Conservation (phyloP, 495 filamentous ascomycete genomes). For the Corynascus novoguineensis region DNA sequence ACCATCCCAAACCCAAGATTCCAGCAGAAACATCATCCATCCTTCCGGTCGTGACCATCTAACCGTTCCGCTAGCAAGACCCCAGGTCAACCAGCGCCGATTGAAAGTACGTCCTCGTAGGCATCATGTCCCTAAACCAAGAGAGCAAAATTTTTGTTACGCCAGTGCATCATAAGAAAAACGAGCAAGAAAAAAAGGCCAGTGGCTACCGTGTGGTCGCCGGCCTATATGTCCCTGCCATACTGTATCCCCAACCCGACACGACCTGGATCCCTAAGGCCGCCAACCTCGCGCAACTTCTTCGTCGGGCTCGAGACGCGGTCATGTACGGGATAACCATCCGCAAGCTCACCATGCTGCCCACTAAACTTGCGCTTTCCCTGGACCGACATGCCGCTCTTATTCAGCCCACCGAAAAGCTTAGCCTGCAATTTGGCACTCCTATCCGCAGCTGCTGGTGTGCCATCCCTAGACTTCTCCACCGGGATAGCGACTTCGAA, state of each 20-base stretch:
- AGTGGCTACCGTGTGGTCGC: neutral
- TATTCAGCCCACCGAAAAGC: slow-evolving; percentile 62
- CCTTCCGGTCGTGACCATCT: neutral
- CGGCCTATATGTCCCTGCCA: slow-evolving; percentile 25
- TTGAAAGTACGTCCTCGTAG: neutral
- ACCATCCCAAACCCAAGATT: neutral
- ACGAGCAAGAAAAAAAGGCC: neutral
- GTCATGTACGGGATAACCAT: slow-evolving; percentile 30
- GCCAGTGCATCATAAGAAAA: neutral
- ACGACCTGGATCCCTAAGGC: slow-evolving; percentile 27
- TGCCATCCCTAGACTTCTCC: slow-evolving; percentile 37
- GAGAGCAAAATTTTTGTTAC: neutral
- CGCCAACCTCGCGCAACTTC: slow-evolving; percentile 51
- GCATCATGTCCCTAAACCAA: neutral
- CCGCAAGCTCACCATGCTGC: slow-evolving; percentile 32
- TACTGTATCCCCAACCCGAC: slow-evolving; percentile 64
- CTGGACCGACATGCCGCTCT: slow-evolving; percentile 36
- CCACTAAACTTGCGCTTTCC: slow-evolving; percentile 58
- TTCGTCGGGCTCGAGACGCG: slow-evolving; percentile 46
- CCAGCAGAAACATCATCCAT: neutral
- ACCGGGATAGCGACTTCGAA: slow-evolving; percentile 44
- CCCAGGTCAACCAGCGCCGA: neutral
- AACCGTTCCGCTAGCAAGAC: neutral
- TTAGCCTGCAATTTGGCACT: slow-evolving; percentile 56
- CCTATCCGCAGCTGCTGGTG: slow-evolving; percentile 40